Evolutionary conservation across 164 flowering plant genomes (phyloP).

Genomic region (Santalum album): DNA sequence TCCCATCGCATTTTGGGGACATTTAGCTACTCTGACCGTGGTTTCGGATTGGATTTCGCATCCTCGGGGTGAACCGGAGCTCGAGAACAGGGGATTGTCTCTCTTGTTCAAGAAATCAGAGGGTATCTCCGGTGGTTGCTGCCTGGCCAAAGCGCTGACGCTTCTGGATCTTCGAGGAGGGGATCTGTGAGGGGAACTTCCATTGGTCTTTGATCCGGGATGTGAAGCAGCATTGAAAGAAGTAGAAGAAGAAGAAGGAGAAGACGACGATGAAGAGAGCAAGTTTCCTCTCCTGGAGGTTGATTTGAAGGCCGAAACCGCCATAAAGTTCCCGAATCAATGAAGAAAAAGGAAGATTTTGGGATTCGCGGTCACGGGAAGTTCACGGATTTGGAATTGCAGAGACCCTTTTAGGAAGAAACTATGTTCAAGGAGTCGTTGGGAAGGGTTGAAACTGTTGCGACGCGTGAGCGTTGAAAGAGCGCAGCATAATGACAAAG

Average conservation of each 20-base stretch:
- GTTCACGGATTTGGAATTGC: too few species aligned
- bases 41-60: slow-evolving; percentile 7
- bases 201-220: slow-evolving; percentile 7
- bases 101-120: slow-evolving; percentile 40
- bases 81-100: slow-evolving; percentile 66
- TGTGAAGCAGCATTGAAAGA: neutral
- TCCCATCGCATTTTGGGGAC: slow-evolving; percentile 1
- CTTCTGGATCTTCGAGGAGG: slow-evolving; percentile 50
- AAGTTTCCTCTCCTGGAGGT: slow-evolving; percentile 38
- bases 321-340: too few species aligned
- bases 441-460: too few species aligned
- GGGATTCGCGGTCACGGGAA: too few species aligned
- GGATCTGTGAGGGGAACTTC: slow-evolving; percentile 16
- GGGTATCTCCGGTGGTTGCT: neutral
- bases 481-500: too few species aligned
- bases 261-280: slow-evolving; percentile 5
- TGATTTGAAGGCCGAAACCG: slow-evolving; percentile 58
- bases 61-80: slow-evolving; percentile 20
- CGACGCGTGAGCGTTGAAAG: too few species aligned
- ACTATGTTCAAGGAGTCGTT: too few species aligned
- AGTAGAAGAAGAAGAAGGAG: neutral
- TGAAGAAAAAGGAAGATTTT: too few species aligned
- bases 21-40: slow-evolving; percentile 2
- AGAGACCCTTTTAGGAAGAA: too few species aligned
- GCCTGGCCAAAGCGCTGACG: slow-evolving; percentile 45